Evolutionary conservation across 2,329 filamentous ascomycete genomes (phyloP).

Genomic region (Aspergillus fumigatiaffinis): DNA sequence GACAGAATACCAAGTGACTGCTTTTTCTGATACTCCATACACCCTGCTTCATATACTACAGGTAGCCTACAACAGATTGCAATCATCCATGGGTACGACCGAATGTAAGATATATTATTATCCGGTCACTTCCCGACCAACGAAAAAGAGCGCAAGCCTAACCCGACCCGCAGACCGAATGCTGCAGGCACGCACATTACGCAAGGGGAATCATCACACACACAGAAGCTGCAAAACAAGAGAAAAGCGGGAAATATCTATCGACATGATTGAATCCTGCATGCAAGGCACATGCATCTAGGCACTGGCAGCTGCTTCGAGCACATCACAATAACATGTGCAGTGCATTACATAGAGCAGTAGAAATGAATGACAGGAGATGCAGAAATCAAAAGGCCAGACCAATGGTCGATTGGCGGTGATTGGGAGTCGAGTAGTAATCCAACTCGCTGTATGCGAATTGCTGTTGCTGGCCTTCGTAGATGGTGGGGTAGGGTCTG

Average conservation of each 20-base stretch:
- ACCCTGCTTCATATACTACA: neutral
- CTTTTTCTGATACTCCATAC: neutral
- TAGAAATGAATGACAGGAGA: neutral
- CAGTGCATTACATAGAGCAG: neutral
- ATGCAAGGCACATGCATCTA: neutral
- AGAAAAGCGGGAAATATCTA: neutral
- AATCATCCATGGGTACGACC: too few relatives aligned
- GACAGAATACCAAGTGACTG: slow-evolving; percentile 1
- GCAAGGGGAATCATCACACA: neutral
- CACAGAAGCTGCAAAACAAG: neutral
- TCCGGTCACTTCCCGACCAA: neutral
- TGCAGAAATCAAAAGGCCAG: slow-evolving; percentile 25
- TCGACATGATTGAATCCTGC: neutral
- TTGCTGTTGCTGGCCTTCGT: slow-evolving; percentile 21
- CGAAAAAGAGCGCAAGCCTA: neutral
- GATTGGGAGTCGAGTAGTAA: slow-evolving; percentile 10
- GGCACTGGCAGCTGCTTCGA: neutral
- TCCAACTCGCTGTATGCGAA: slow-evolving; percentile 7
- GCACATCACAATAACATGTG: neutral
- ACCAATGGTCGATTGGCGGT: slow-evolving; percentile 26
- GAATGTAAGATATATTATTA: neutral
- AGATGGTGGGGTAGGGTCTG: slow-evolving; percentile 21
- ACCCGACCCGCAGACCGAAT: neutral
- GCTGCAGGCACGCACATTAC: neutral
- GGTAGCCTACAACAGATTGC: neutral